phyloP scores from a whole-genome alignment of 129 eudicot species.

The Apium graveolens region DNA sequence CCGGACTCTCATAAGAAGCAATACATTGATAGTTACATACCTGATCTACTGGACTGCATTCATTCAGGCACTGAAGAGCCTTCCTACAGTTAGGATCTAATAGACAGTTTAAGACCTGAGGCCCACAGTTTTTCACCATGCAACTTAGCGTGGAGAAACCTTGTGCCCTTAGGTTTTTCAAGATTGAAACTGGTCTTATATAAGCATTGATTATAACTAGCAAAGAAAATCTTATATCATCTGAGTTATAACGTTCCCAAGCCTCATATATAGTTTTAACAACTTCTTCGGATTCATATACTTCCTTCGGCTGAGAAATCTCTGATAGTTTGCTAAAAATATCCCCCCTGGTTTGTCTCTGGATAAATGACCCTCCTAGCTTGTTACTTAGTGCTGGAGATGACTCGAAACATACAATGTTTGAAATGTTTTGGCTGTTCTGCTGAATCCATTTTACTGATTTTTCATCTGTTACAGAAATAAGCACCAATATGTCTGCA shows the following conservation, averaged over 20 bases:
- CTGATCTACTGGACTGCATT: slow-evolving; percentile 95
- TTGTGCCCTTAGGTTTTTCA: slow-evolving; percentile 70
- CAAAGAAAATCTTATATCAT: slow-evolving; percentile 82
- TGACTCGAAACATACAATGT: slow-evolving; percentile 74
- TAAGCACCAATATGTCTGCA: slow-evolving; percentile 54
- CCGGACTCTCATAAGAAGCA: slow-evolving; percentile 84
- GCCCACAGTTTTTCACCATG: slow-evolving; percentile 86
- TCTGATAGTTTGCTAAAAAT: slow-evolving; percentile 29
- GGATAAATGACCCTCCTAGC: slow-evolving; percentile 50
- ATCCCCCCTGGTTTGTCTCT: slow-evolving; percentile 18
- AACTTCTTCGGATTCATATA: slow-evolving; percentile 43
- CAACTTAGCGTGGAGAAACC: slow-evolving; percentile 78
- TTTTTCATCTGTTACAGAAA: slow-evolving; percentile 56
- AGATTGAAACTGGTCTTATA: slow-evolving; percentile 65
- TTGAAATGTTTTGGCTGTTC: slow-evolving; percentile 41
- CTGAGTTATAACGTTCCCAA: slow-evolving; percentile 78
- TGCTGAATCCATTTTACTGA: slow-evolving; percentile 53
- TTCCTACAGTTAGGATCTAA: slow-evolving; percentile 75
- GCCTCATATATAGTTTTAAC: slow-evolving; percentile 62
- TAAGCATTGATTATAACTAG: slow-evolving; percentile 71
- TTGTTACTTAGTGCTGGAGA: slow-evolving; percentile 55
- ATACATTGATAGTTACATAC: slow-evolving; percentile 86
- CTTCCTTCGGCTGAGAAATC: slow-evolving; percentile 33
- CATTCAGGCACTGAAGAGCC: slow-evolving; percentile 85
- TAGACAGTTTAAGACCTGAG: slow-evolving; percentile 80